A percentile compares a stretch with the other conserved stretches of the same genome.
These are phyloP conservation scores for Calocera cornea DNA, from an alignment of 768 basidiomycete species.

Conservation along the genomic window DNA sequence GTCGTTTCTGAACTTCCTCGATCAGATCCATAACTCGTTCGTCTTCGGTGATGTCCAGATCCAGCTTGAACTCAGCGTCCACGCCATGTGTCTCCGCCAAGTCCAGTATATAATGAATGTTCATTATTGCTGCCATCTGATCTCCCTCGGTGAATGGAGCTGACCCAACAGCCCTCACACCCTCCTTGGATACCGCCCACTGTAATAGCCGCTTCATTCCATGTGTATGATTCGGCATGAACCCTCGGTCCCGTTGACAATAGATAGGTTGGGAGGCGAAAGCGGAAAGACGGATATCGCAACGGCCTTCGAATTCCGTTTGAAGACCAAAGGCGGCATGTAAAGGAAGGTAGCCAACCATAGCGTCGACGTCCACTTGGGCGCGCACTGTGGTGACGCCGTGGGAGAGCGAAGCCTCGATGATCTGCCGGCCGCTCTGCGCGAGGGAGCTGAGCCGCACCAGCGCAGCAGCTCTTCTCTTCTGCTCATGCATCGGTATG, in stretches of 20 bases:
- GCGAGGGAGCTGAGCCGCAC: not conserved
- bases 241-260: not conserved
- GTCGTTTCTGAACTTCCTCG: slow-evolving; percentile 22
- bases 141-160: slow-evolving; percentile 52
- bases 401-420: not conserved
- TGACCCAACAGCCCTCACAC: slow-evolving; percentile 44
- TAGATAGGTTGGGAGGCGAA: not conserved
- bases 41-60: slow-evolving; percentile 43
- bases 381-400: slow-evolving; percentile 54
- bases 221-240: not conserved
- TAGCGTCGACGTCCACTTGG: slow-evolving; percentile 50
- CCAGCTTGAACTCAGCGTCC: slow-evolving; percentile 52
- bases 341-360: slow-evolving; percentile 41
- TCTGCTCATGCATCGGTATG: not conserved
- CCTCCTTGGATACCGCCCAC: slow-evolving; percentile 28
- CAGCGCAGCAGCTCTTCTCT: not conserved
- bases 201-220: slow-evolving; percentile 25
- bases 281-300: slow-evolving; percentile 39
- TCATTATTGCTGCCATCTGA: slow-evolving; percentile 34
- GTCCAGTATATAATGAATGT: slow-evolving; percentile 40
- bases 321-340: slow-evolving; percentile 38
- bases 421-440: not conserved
- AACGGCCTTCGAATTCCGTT: slow-evolving; percentile 33
- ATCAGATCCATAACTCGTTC: slow-evolving; percentile 47
- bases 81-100: slow-evolving; percentile 30